Conservation (phyloP, 345 rosid species). For the Euphorbia pulcherrima region DNA sequence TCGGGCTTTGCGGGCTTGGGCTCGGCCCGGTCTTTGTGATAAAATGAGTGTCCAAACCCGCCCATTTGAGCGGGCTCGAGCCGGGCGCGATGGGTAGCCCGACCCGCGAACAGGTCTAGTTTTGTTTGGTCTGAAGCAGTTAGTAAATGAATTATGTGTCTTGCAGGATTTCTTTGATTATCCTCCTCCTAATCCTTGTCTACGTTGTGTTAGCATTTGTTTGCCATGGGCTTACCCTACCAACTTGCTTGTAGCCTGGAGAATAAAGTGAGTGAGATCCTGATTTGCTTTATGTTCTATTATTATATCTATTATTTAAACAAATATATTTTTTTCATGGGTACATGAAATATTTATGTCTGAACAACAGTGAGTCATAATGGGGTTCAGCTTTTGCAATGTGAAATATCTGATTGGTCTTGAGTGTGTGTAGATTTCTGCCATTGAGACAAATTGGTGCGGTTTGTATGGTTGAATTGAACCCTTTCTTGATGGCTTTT, state of each 20-base stretch:
- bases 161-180: conserved; percentile 64
- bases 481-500: conserved; percentile 4
- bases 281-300: conserved; percentile 6
- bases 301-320: neutral
- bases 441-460: conserved; percentile 17
- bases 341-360: conserved; percentile 9
- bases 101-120: too few species aligned
- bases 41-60: too few species aligned
- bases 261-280: conserved; percentile 17
- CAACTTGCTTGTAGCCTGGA: conserved; percentile 62
- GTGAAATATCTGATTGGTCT: conserved; percentile 16
- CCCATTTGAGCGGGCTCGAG: too few species aligned
- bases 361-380: neutral
- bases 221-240: conserved; percentile 73
- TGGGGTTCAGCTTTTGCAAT: conserved; percentile 16
- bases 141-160: conserved; percentile 1
- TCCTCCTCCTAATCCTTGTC: conserved; percentile 54
- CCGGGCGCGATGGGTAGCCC: too few species aligned
- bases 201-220: conserved; percentile 72
- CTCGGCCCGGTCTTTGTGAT: too few species aligned
- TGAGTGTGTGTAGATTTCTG: neutral
- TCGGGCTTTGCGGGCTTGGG: too few species aligned
- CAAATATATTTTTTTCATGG: neutral
- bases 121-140: neutral
- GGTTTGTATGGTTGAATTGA: conserved; percentile 8